Evolutionary conservation across 2,329 filamentous ascomycete species (phyloP), one percentile per base, ranked within the genome.

Genomic region (Didymella glomerata): DNA sequence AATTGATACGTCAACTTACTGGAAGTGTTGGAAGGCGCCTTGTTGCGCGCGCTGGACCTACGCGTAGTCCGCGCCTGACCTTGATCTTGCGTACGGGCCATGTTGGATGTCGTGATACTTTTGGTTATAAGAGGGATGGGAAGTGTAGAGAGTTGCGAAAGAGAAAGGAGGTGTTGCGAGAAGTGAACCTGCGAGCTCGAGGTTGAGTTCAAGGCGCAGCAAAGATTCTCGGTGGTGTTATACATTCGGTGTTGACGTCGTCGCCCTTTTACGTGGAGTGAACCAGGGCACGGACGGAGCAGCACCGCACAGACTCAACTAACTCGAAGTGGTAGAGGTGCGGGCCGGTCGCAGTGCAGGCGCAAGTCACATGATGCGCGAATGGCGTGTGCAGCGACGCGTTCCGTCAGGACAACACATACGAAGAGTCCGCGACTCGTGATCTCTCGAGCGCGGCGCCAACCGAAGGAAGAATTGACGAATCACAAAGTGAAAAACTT

Each of bases 291-390:
- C 47, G 47, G 24, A 18, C 34, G 10, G 14, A 10, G 24, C 24
- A 14, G 16, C 16, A 28, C 22, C 9, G 32, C 16, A 18, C 30
- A 38, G 46, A 34, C 30, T 16, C 5, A 5, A 40, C 34, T 41
- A 41, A 41, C 34, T 49, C 24, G n/a, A 40, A 49, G 22, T n/a
- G 42, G 42, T 27, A 28, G 25, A n/a, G 8, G 2, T 28, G n/a
- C 38, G 47, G 27, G 25, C 7, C 28, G 27, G n/a, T 47, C n/a
- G 25, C 34, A 25, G 38, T 51, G 48, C 13, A 51, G 38, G 25
- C 18, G 9, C 25, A 10, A 16, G 34, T 51, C 38, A 51, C 38
- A 10, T 51, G 48, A 16, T 13, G 27, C 34, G 22, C n/a, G 24
- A 28, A 27, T 24, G 25, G n/a, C 16, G 20, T 28, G 34, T 24